phyloP scores from a whole-genome alignment of 768 basidiomycete species.

The Multifurca ochricompacta region DNA sequence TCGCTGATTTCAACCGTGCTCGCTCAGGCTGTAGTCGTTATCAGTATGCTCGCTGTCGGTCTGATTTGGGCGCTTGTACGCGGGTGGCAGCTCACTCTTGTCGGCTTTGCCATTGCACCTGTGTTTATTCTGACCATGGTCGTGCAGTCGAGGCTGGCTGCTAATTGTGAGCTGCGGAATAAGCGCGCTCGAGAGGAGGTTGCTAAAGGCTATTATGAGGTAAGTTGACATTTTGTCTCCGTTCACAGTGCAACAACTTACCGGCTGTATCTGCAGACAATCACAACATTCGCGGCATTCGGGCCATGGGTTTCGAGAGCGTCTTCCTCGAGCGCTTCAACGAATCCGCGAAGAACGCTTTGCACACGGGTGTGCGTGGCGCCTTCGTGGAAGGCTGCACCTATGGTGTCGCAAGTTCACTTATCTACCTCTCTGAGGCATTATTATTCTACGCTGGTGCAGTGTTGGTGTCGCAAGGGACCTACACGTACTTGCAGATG shows the following conservation, averaged over 20 bases:
- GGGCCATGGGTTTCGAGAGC: slow-evolving; percentile 76
- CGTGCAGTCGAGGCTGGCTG: slow-evolving; percentile 63
- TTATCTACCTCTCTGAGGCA: slow-evolving; percentile 88
- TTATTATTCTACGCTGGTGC: slow-evolving; percentile 89
- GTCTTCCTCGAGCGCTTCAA: slow-evolving; percentile 69
- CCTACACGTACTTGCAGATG: slow-evolving; percentile 84
- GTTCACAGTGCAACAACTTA: not conserved
- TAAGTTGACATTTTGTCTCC: slow-evolving; percentile 31
- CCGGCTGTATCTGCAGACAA: slow-evolving; percentile 37
- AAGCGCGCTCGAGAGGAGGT: slow-evolving; percentile 84
- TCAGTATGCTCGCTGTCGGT: slow-evolving; percentile 75
- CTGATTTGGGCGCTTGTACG: slow-evolving; percentile 80
- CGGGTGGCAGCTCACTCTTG: slow-evolving; percentile 91
- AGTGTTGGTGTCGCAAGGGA: slow-evolving; percentile 70
- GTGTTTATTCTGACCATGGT: slow-evolving; percentile 73
- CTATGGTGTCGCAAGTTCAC: slow-evolving; percentile 67
- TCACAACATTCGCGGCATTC: slow-evolving; percentile 80
- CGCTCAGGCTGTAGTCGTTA: slow-evolving; percentile 64
- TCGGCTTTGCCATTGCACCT: slow-evolving; percentile 80
- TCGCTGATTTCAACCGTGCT: slow-evolving; percentile 66
- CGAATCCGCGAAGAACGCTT: slow-evolving; percentile 48
- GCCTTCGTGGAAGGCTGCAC: slow-evolving; percentile 85
- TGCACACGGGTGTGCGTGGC: slow-evolving; percentile 62
- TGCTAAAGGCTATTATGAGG: slow-evolving; percentile 79
- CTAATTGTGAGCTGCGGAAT: slow-evolving; percentile 66